Evolutionary conservation across 2,329 filamentous ascomycete species (phyloP), one percentile per base, ranked within the genome.

Genomic region (Calonectria naviculata): DNA sequence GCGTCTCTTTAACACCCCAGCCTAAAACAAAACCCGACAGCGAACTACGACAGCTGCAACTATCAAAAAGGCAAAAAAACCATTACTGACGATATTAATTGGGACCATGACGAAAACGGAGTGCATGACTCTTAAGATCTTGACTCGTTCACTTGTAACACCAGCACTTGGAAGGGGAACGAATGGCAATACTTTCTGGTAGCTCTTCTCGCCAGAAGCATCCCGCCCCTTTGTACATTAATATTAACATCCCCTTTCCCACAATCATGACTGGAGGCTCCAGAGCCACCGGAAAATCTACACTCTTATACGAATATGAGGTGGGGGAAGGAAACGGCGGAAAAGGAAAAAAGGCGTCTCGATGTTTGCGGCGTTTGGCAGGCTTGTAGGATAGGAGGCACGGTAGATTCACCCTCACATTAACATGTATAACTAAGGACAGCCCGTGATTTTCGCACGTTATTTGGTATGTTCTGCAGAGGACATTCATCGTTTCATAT

Each of bases 1-100:
- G 34, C 84, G 85, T 7, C 76, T 89, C 7, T 86, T 88, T 70
- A 78, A 85, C 69, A 83, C 83, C 9, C 80, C 81, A 17, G 81
- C 82, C 8, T 84, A 79, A 76, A 69, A 36, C 9, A 26, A 12
- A 46, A 24, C 4, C 24, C 26, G 52, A 44, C 44, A 29, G 31
- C 34, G 46, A 34, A 49, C 34, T 8, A 46, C 29, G 17, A 24
- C 38, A 34, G 9, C 19, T 15, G 34, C 38, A 34, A 13, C 19
- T 15, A 31, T 66, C 44, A 26, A 49, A 36, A 47, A 61, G 24
- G 21, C 62, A 49, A 29, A 28, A 44, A 31, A 21, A 7, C 21
- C 42, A 47, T 28, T 52, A 38, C 52, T 38, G n/a, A 56, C 31
- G 52, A 38, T n/a, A 38, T 38, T 58, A 41, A 58, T 58, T 58